Percentiles rank a stretch among this genome's conserved stretches.
These are phyloP conservation scores for Camelina hispida DNA, from an alignment of 345 rosid genomes.

Conservation along the genomic window DNA sequence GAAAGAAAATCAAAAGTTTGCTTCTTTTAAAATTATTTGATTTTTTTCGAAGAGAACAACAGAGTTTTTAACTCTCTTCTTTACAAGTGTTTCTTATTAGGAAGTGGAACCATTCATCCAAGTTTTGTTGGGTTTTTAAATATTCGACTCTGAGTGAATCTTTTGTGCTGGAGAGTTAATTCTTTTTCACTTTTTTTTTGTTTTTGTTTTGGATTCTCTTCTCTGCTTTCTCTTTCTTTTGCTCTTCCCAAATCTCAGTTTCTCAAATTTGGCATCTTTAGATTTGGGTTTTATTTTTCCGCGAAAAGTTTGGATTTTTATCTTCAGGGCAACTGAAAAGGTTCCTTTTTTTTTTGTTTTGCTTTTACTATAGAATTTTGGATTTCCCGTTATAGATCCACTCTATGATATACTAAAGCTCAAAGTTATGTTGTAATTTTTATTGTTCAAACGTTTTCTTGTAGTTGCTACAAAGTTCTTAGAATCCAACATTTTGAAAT, in stretches of 20 bases:
- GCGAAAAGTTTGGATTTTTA: neutral
- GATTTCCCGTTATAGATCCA: neutral
- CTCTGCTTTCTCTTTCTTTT: slow-evolving; percentile 19
- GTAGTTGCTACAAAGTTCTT: slow-evolving; percentile 27
- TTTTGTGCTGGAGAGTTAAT: neutral
- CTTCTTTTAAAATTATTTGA: neutral
- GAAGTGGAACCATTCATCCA: slow-evolving; percentile 10
- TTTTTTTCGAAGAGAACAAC: neutral
- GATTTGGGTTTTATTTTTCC: neutral
- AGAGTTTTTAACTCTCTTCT: slow-evolving; percentile 4
- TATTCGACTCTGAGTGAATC: slow-evolving; percentile 17
- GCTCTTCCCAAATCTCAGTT: slow-evolving; percentile 27
- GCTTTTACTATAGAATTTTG: neutral
- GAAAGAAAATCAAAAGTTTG: neutral
- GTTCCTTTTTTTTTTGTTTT: slow-evolving; percentile 28
- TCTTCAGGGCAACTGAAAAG: slow-evolving; percentile 20
- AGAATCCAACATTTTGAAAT: slow-evolving; percentile 1
- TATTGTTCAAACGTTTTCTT: slow-evolving; percentile 8
- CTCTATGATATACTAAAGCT: neutral
- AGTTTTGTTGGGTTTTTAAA: slow-evolving; percentile 12
- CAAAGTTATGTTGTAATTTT: neutral
- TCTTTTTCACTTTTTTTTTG: too few species aligned
- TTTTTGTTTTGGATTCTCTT: slow-evolving; percentile 13
- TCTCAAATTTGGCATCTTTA: slow-evolving; percentile 6
- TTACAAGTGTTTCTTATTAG: neutral